Evolutionary conservation across 2,329 filamentous ascomycete genomes (phyloP).

Genomic region (Mollisia scopiformis): DNA sequence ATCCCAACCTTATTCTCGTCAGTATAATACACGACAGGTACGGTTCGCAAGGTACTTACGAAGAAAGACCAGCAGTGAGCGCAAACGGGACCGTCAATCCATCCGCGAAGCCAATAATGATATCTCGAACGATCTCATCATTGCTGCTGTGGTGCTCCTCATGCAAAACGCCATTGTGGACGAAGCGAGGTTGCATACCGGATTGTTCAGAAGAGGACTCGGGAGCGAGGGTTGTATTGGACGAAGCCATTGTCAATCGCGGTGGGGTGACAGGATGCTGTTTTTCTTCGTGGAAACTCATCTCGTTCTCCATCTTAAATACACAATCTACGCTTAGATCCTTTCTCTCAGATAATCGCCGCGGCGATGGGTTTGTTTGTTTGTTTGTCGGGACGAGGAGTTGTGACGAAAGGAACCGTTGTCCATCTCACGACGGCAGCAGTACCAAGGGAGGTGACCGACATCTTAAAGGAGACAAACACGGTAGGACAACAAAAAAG

Average conservation of each 20-base stretch:
- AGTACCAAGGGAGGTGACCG: background rate
- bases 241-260: conserved; percentile 1
- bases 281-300: background rate
- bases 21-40: background rate
- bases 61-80: conserved; percentile 72
- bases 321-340: too few species aligned
- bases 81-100: conserved; percentile 82
- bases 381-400: too few species aligned
- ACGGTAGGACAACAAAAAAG: background rate
- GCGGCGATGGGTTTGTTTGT: too few species aligned
- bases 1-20: conserved; percentile 42
- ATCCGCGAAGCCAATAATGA: conserved; percentile 77
- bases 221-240: background rate
- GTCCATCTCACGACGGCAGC: background rate
- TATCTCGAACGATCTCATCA: conserved; percentile 57
- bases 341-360: too few species aligned
- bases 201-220: background rate
- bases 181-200: background rate
- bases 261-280: background rate
- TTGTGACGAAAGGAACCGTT: too few species aligned
- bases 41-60: conserved; percentile 26
- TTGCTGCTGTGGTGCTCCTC: conserved; percentile 35
- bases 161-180: background rate
- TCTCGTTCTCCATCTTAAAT: background rate
- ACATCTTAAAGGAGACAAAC: background rate